These are phyloP conservation scores for Sporisorium reilianum DNA, from an alignment of 1,284 basidiomycete genomes.

Conservation along the genomic window DNA sequence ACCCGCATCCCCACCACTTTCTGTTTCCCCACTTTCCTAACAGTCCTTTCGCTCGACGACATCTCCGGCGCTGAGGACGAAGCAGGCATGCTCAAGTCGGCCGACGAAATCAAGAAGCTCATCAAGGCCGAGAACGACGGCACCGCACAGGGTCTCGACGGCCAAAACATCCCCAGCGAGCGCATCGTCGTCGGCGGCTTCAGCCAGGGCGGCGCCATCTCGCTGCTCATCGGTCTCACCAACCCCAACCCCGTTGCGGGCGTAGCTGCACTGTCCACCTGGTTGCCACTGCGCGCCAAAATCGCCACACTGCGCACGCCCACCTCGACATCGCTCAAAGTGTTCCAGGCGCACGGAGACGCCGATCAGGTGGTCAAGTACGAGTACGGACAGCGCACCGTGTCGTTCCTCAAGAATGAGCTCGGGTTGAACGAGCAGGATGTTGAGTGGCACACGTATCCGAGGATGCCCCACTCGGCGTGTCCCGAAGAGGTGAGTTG, in stretches of 20 bases:
- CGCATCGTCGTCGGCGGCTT: conserved; percentile 65
- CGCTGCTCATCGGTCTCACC: conserved; percentile 61
- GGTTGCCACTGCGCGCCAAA: conserved; percentile 65
- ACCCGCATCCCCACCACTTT: background rate
- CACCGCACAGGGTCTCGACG: conserved; percentile 53
- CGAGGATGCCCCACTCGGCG: conserved; percentile 65
- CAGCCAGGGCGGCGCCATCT: conserved; percentile 65
- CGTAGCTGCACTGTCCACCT: conserved; percentile 63
- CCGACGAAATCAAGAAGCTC: conserved; percentile 56
- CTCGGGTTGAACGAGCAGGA: conserved; percentile 49
- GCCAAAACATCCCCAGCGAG: conserved; percentile 51
- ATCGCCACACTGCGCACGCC: conserved; percentile 48
- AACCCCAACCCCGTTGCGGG: conserved; percentile 54
- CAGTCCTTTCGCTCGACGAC: conserved; percentile 56
- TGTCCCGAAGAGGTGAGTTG: conserved; percentile 62
- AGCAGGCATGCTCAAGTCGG: conserved; percentile 60
- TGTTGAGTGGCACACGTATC: conserved; percentile 59
- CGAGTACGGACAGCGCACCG: conserved; percentile 55
- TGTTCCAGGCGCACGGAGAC: conserved; percentile 66
- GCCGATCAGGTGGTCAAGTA: conserved; percentile 64
- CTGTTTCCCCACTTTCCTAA: background rate
- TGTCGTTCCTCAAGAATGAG: conserved; percentile 52
- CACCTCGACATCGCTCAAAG: conserved; percentile 45
- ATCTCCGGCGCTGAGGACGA: conserved; percentile 65
- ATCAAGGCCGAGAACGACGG: conserved; percentile 64